Evolutionary conservation across 1,284 basidiomycete species (phyloP).

Genomic region (Stereum hirsutum): DNA sequence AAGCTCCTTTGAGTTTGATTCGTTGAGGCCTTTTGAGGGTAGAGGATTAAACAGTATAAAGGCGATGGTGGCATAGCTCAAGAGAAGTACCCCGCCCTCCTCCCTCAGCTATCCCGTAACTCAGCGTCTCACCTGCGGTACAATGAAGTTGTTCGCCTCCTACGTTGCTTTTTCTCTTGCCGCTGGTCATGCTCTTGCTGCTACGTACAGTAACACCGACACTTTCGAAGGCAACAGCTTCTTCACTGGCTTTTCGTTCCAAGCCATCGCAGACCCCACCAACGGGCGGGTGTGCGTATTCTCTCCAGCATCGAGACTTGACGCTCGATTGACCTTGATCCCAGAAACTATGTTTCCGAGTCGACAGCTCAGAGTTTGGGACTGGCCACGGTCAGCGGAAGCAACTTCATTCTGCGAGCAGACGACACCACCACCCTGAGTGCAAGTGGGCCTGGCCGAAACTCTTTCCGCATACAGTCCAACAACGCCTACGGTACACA

Average conservation of each 20-base stretch:
- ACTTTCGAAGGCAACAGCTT: conserved; percentile 40
- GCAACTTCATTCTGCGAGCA: conserved; percentile 32
- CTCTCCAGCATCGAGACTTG: background rate
- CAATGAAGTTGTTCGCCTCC: too few species aligned
- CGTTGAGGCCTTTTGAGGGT: too few species aligned
- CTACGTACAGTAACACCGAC: conserved; percentile 33
- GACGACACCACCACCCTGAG: conserved; percentile 38
- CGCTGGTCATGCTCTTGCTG: conserved; percentile 10
- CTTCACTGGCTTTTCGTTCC: conserved; percentile 36
- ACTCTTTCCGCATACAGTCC: conserved; percentile 48
- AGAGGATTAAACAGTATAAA: too few species aligned
- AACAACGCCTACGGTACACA: conserved; percentile 42
- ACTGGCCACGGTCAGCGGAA: conserved; percentile 17
- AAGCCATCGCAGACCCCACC: conserved; percentile 50
- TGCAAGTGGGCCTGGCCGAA: conserved; percentile 40
- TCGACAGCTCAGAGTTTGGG: conserved; percentile 20
- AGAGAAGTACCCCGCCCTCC: too few species aligned
- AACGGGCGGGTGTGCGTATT: conserved; percentile 49
- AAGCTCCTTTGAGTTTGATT: too few species aligned
- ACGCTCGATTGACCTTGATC: background rate
- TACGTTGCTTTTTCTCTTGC: conserved; percentile 4
- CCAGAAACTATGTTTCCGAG: conserved; percentile 24
- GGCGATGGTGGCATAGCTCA: too few species aligned
- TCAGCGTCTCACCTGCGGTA: too few species aligned
- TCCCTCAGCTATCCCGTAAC: too few species aligned